Base-by-base conservation (phyloP, 2,329 filamentous ascomycete genomes). In the Pseudocercospora ulei region DNA sequence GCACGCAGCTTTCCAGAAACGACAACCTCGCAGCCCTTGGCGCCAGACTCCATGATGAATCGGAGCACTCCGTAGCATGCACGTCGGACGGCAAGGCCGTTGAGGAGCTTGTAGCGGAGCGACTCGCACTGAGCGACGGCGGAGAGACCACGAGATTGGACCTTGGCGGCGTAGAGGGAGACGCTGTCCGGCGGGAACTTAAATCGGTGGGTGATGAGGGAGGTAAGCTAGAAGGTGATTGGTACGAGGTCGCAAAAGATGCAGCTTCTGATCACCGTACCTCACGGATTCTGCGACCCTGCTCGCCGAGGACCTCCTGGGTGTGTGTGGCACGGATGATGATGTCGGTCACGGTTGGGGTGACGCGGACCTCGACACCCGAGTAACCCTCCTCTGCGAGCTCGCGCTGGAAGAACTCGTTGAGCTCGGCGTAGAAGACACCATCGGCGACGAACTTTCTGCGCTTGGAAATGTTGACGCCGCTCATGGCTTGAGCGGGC, bases 371-470 rank as follows among this genome's bases (percentile, higher is more conserved):
- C 76, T 98, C 92, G 69, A 98, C 90, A 68, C 90, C 90, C 43
- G 90, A 98, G 80, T 98, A 98, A 62, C 90, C 90, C 76, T 98
- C 92, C 80, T 98, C 90, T 67, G 90, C 90, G 67, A 98, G 78
- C 75, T 98, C 90, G 71, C 90, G 88, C 80, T 96, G 90, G 85
- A 98, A 98, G 82, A 98, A 98, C 76, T 98, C 90, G 82, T 98
- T 98, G 71, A 98, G 76, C 75, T 98, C 90, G 76, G 90, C 90
- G 73, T 95, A 98, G 84, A 98, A 98, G 65, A 98, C 90, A 80
- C 90, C 90, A 72, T 98, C 90, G 54, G 68, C 67, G 56, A 71
- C 61, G 68, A 71, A 68, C 66, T 71, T 88, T 78, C 82, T 83
- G 71, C 81, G 73, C 80, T 88, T 88, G 69, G 82, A 87, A 70